phyloP scores from a whole-genome alignment of 768 basidiomycete species.

The Tulasnella sp. region DNA sequence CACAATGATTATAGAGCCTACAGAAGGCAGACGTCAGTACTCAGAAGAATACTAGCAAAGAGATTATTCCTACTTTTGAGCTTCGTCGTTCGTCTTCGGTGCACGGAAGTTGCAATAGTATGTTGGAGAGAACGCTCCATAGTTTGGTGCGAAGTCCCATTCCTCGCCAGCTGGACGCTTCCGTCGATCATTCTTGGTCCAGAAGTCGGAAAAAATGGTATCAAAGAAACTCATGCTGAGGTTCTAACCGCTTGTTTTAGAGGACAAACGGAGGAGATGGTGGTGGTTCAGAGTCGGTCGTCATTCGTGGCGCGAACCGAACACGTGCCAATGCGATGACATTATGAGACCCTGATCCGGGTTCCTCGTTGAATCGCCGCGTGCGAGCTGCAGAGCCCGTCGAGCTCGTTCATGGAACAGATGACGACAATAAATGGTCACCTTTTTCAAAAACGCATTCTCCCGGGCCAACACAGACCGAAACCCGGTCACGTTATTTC shows the following conservation, averaged over 20 bases:
- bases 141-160: slow-evolving; percentile 29
- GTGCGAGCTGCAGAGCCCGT: neutral
- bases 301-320: neutral
- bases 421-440: too few species aligned
- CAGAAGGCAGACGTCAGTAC: neutral
- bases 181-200: slow-evolving; percentile 7
- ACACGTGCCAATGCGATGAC: neutral
- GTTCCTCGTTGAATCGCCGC: neutral
- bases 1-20: slow-evolving; percentile 36
- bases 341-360: neutral
- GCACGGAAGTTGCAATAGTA: slow-evolving; percentile 23
- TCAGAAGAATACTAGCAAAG: neutral
- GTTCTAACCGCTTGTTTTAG: neutral
- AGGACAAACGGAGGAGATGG: neutral
- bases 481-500: neutral
- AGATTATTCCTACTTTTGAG: slow-evolving; percentile 27
- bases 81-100: slow-evolving; percentile 35
- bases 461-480: neutral
- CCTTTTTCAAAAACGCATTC: too few species aligned
- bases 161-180: neutral
- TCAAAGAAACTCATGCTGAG: neutral
- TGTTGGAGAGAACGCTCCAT: slow-evolving; percentile 35
- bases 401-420: too few species aligned
- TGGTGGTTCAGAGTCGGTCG: neutral
- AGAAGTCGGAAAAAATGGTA: neutral